Evolutionary conservation across 495 filamentous ascomycete genomes (phyloP), one percentile per base, ranked within the genome.

Genomic region (Aspergillus kassunensis): DNA sequence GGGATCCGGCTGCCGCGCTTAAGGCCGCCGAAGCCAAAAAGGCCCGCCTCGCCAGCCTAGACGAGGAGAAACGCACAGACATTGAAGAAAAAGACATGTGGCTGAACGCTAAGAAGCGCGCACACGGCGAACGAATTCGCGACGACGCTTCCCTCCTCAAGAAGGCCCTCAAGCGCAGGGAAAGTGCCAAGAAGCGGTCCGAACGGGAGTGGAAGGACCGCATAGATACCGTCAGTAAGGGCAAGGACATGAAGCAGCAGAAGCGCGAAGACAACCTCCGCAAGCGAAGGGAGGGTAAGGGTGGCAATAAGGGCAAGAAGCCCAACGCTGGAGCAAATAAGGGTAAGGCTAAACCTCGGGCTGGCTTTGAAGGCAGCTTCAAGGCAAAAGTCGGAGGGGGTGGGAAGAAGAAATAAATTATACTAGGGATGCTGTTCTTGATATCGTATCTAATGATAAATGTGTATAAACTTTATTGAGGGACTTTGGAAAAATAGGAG

Each of bases 291-390:
- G 93, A 97, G 27, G 82, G 83, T 47, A 87, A 85, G 75, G 76
- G 70, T n/a, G 30, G 7, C 6, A 83, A 81, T 13, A 30, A 30
- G 69, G 76, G 74, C 36, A 83, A 82, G 61, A 76, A 75, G 56
- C 53, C 66, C 53, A 78, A 77, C 57, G 56, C 65, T 53, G 78
- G 78, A 56, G 79, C 79, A 57, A 79, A 67, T 49, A 83, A 83
- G 69, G 68, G 73, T 44, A 41, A 25, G 20, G 30, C 6, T 16
- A 80, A 87, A 69, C 76, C 73, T 23, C 69, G 88, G 55, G 86
- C 92, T 4, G 92, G 93, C 4, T 96, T 96, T 64, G 95, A 97
- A 70, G 93, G 92, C n/a, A 86, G 85, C 56, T 91, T 96, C 66
- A 89, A 87, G 61, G 60, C 73, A 21, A 79, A 77, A 64, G 67